phyloP scores from a whole-genome alignment of 208 protist species.

The Naegleria fowleri region DNA sequence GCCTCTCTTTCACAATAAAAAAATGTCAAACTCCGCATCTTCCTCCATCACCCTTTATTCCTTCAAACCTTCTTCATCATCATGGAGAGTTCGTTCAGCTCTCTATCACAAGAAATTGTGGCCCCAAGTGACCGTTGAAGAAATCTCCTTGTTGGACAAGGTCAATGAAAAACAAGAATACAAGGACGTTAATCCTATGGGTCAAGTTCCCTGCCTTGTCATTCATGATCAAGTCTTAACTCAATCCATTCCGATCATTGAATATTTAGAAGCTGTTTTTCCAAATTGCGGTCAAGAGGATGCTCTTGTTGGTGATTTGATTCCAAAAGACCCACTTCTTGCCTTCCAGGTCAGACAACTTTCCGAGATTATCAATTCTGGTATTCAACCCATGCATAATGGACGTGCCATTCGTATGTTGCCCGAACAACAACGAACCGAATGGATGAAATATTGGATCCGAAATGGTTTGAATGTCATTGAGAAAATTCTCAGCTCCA shows the following conservation, averaged over 20 bases:
- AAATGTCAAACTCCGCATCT: not conserved
- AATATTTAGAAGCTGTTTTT: not conserved
- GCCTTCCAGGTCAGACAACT: not conserved
- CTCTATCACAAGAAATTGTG: not conserved
- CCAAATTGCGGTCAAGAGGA: not conserved
- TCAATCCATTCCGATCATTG: not conserved
- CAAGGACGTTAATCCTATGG: not conserved
- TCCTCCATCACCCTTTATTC: not conserved
- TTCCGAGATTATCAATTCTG: not conserved
- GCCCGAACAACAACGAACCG: not conserved
- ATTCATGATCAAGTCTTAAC: not conserved
- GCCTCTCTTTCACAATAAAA: not conserved
- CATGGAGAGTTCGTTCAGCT: not conserved
- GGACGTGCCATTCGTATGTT: not conserved
- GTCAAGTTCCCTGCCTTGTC: not conserved
- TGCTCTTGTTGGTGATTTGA: not conserved
- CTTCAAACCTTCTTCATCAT: not conserved
- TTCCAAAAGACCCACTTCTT: not conserved
- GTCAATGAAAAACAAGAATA: conserved; percentile 6
- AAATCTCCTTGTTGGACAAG: not conserved
- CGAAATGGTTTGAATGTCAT: not conserved
- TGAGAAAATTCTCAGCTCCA: not conserved
- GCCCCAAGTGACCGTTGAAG: not conserved
- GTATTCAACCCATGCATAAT: not conserved
- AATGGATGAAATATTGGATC: not conserved